Conservation (phyloP, 306 rosid species). For the Ammopiptanthus mongolicus region DNA sequence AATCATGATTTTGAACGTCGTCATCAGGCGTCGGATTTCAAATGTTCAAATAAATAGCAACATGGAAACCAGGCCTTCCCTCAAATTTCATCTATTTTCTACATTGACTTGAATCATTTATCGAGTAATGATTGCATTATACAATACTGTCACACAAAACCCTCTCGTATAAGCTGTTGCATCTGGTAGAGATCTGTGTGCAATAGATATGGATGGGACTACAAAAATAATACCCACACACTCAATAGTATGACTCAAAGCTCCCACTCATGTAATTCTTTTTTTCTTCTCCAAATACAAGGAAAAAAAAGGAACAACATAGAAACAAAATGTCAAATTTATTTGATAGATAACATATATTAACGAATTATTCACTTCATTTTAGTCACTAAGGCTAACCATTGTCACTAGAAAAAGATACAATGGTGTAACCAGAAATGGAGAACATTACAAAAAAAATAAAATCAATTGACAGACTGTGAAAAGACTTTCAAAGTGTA, state of each 20-base stretch:
- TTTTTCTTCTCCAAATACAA: background rate
- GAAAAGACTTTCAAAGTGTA: slow-evolving; percentile 35
- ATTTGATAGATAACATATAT: background rate
- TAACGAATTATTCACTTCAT: background rate
- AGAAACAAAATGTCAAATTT: background rate
- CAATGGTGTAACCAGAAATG: background rate
- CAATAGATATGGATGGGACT: no score
- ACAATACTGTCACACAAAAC: no score
- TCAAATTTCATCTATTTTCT: background rate
- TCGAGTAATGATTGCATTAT: no score
- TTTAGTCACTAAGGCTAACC: background rate
- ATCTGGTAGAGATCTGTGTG: no score
- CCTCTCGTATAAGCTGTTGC: no score
- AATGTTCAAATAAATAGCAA: no score
- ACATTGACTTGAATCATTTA: no score
- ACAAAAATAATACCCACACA: no score
- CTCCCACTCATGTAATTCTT: background rate
- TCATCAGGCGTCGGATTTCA: no score
- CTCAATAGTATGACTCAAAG: background rate
- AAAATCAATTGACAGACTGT: background rate
- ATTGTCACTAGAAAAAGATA: background rate
- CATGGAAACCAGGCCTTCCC: background rate
- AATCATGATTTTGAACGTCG: no score
- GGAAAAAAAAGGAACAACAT: background rate
- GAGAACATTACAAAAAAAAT: background rate